Conservation (phyloP, 345 rosid species). For the Populus davidiana region DNA sequence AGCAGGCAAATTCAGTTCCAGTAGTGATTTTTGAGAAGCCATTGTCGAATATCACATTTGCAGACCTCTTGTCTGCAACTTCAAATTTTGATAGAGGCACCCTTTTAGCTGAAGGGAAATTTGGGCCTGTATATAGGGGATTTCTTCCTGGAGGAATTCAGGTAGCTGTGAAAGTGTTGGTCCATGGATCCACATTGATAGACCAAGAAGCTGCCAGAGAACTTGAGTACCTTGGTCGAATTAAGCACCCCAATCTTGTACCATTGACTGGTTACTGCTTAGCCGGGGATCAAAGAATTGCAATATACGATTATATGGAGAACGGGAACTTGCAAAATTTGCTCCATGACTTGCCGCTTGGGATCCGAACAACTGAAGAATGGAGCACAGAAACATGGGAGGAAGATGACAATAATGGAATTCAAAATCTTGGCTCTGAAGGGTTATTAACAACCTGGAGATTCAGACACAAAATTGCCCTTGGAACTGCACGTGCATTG, state of each 20-base stretch:
- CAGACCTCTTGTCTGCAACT: conserved; percentile 82
- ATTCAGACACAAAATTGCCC: conserved; percentile 78
- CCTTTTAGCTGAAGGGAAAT: conserved; percentile 86
- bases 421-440: conserved; percentile 59
- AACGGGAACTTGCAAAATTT: conserved; percentile 90
- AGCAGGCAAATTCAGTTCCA: conserved; percentile 68
- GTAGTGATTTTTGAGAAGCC: conserved; percentile 93
- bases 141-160: conserved; percentile 90
- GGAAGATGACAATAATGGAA: conserved; percentile 53
- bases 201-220: conserved; percentile 91
- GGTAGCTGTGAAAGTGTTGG: conserved; percentile 91
- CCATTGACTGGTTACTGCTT: conserved; percentile 88
- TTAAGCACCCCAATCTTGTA: conserved; percentile 86
- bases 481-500: conserved; percentile 85
- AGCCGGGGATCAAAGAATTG: conserved; percentile 92
- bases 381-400: conserved; percentile 94
- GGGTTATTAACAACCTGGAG: conserved; percentile 70
- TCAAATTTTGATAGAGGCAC: conserved; percentile 82
- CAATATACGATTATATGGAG: conserved; percentile 94
- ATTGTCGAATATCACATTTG: conserved; percentile 73
- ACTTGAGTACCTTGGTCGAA: conserved; percentile 83
- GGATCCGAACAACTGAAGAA: conserved; percentile 69
- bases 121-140: conserved; percentile 91
- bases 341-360: conserved; percentile 85
- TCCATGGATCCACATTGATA: conserved; percentile 77